Percentiles rank a stretch among this genome's conserved stretches.
Conservation (phyloP, 2,329 filamentous ascomycete genomes). For the Alternaria ethzedia region DNA sequence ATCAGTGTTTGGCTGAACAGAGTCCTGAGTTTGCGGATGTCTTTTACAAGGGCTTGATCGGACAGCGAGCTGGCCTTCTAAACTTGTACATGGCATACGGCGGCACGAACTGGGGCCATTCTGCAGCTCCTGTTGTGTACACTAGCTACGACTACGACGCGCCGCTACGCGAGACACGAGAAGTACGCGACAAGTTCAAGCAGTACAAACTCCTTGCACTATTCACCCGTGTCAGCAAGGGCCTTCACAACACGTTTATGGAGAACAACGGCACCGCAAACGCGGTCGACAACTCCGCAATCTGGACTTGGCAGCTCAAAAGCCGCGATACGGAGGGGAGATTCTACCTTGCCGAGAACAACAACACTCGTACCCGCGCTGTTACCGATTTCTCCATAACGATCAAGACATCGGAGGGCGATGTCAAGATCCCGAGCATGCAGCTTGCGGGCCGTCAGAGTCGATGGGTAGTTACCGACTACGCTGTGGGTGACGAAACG, state of each 20-base stretch:
- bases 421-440: constrained; percentile 54
- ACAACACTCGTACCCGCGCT: constrained; percentile 52
- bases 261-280: constrained; percentile 62
- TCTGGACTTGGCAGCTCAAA: constrained; percentile 60
- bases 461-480: constrained; percentile 63
- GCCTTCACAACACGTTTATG: constrained; percentile 61
- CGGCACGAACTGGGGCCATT: constrained; percentile 64
- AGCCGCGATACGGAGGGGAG: constrained; percentile 59
- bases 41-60: constrained; percentile 64
- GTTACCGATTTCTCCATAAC: constrained; percentile 57
- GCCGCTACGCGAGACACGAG: constrained; percentile 61
- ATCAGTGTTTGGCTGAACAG: constrained; percentile 56
- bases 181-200: constrained; percentile 60
- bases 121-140: constrained; percentile 54
- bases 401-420: constrained; percentile 57
- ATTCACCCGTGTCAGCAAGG: constrained; percentile 60
- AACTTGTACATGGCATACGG: constrained; percentile 60
- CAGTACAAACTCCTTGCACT: constrained; percentile 63
- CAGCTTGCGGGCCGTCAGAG: constrained; percentile 60
- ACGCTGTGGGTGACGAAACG: constrained; percentile 55
- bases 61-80: constrained; percentile 56
- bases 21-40: constrained; percentile 59
- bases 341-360: constrained; percentile 60
- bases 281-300: constrained; percentile 45
- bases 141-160: constrained; percentile 56